A percentile compares a stretch with the other conserved stretches of the same genome.
These are phyloP conservation scores for Cryptosporidium sp. DNA, from an alignment of 169 alveolate genomes.

Conservation along the genomic window DNA sequence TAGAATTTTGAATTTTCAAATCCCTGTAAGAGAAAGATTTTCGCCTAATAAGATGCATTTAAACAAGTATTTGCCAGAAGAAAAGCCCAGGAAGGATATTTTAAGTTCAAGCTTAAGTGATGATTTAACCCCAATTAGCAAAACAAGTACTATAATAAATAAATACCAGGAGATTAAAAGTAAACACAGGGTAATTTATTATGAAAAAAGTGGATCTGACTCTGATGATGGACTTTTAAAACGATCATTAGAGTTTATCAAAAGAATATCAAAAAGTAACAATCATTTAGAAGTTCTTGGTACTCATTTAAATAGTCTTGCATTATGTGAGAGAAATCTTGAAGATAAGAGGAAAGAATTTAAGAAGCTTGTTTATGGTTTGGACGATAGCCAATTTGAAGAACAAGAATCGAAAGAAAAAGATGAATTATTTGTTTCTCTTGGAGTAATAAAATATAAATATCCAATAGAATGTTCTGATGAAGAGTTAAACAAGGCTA, in stretches of 20 bases:
- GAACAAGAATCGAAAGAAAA: background rate
- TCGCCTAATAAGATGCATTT: background rate
- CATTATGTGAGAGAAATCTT: slow-evolving; percentile 43
- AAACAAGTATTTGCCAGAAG: background rate
- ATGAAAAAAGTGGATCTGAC: background rate
- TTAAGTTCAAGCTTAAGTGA: background rate
- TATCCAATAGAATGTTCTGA: slow-evolving; percentile 32
- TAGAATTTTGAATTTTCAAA: background rate
- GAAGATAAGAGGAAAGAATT: slow-evolving; percentile 45
- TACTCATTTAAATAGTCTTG: slow-evolving; percentile 58
- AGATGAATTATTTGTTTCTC: background rate
- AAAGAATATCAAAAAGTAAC: slow-evolving; percentile 12
- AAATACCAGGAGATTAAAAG: slow-evolving; percentile 4
- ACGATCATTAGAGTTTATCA: slow-evolving; percentile 39
- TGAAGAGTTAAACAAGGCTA: slow-evolving; percentile 25
- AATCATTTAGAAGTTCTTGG: slow-evolving; percentile 43
- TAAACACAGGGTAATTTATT: slow-evolving; percentile 21
- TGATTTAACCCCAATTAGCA: background rate
- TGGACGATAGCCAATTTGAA: slow-evolving; percentile 3
- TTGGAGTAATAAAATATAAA: background rate
- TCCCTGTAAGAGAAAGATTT: background rate
- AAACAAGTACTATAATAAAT: background rate
- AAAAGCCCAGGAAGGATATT: background rate
- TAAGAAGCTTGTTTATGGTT: slow-evolving; percentile 54
- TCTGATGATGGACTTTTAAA: slow-evolving; percentile 4